Evolutionary conservation across 768 basidiomycete genomes (phyloP), one percentile per base, ranked within the genome.

Genomic region (Lactarius deliciosus): DNA sequence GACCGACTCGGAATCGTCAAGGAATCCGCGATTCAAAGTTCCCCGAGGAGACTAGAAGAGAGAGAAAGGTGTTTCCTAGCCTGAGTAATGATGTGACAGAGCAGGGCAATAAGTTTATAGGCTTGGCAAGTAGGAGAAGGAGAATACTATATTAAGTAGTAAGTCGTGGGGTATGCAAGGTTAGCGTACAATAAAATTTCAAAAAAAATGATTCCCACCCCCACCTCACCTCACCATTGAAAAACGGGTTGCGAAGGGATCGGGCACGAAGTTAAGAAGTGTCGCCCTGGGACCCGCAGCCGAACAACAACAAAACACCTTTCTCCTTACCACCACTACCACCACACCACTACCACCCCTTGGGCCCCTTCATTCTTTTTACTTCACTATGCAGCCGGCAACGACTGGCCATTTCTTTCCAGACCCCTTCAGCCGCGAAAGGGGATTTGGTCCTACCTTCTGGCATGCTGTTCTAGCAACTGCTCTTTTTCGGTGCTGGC

Each of bases 401-500:
- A 8, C 18, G 2, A 1, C 34, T n/a, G n/a, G 30, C 15, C 60
- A 40, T 54, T 20, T 11, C 32, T 68, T 64, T 56, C 73, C 74
- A 9, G 73, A 74, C 45, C 73, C 73, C 4, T 74, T 74, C 38
- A 47, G 28, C 5, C 53, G n/a, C 6, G 20, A 57, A 0, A 59
- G 40, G 25, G 28, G 45, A 1, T 59, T 68, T 22, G 36, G 34
- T 60, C 53, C 62, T 2, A 68, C 69, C 20, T 65, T 76, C 41
- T 43, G 69, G 18, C 65, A 75, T 57, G 77, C 77, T 1, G 30
- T 77, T 60, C 71, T 78, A 1, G 78, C 78, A n/a, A 79, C 78
- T 6, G 77, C 78, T 75, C 22, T 76, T 79, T 72, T 86, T 80
- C 72, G 86, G 55, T 88, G 87, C 75, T 89, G 86, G 87, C 86